Evolutionary conservation across 2,329 filamentous ascomycete species (phyloP).

Genomic region (Ophiognomonia clavigignenti-juglandacearum): DNA sequence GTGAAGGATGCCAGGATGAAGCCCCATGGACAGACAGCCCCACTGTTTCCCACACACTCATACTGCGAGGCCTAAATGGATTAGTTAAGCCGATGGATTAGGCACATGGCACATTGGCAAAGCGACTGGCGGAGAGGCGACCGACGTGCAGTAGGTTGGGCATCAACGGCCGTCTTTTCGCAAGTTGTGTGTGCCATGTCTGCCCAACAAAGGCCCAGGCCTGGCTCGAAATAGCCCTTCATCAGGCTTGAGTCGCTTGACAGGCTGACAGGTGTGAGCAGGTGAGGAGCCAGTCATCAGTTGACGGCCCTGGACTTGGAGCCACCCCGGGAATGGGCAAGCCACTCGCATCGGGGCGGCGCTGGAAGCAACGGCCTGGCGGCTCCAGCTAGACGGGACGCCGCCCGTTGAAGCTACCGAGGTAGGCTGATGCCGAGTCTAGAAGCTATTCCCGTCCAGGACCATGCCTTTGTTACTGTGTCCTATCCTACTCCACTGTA

Average conservation of each 20-base stretch:
- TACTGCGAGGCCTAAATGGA: too few species aligned
- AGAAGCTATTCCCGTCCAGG: constrained; percentile 2
- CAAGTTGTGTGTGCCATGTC: constrained; percentile 25
- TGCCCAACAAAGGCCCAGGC: constrained; percentile 30
- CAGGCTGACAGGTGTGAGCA: too few species aligned
- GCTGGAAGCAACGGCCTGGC: not conserved
- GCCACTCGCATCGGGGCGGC: constrained; percentile 3
- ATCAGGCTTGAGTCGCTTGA: not conserved
- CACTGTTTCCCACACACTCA: constrained; percentile 3
- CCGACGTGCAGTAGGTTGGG: constrained; percentile 24
- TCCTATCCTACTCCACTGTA: too few species aligned
- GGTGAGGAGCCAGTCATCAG: not conserved
- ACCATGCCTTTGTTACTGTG: not conserved
- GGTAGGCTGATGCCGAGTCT: constrained; percentile 8
- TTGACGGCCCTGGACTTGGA: not conserved
- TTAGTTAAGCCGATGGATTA: too few species aligned
- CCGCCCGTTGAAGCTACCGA: constrained; percentile 2
- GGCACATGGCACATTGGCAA: too few species aligned
- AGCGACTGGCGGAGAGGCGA: constrained; percentile 22
- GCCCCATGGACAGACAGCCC: constrained; percentile 6
- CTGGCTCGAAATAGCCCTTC: constrained; percentile 5
- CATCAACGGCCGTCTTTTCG: constrained; percentile 25
- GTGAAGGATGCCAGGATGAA: too few species aligned
- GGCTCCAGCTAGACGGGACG: too few species aligned
- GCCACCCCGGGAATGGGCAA: not conserved